phyloP scores from a whole-genome alignment of 2,329 filamentous ascomycete genomes.

The Cadophora gregata region DNA sequence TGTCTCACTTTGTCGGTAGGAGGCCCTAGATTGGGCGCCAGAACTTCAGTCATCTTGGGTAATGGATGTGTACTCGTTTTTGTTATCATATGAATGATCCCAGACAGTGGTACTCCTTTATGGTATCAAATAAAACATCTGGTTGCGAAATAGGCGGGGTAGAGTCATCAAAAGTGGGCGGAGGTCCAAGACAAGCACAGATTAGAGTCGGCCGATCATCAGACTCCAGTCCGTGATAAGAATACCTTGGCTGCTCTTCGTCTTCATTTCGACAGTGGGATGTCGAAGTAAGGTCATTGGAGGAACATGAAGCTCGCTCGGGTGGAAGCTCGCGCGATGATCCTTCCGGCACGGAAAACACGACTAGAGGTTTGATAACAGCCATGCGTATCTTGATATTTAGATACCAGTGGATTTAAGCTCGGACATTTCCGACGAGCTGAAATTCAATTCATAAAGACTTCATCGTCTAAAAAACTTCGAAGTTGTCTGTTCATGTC shows the following conservation, averaged over 20 bases:
- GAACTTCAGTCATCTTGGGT: slow-evolving; percentile 7
- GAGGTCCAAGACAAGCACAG: not conserved
- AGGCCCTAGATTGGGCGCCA: not conserved
- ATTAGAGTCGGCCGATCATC: not conserved
- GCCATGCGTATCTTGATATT: not conserved
- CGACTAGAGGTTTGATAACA: not conserved
- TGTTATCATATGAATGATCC: not conserved
- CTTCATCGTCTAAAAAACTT: not conserved
- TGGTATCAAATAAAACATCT: not conserved
- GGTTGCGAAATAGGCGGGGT: not conserved
- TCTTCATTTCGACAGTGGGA: not conserved
- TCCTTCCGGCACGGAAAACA: not conserved
- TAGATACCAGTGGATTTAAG: not conserved
- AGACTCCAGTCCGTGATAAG: not conserved
- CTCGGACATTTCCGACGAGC: not conserved
- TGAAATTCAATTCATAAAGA: not conserved
- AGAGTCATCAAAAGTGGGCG: not conserved
- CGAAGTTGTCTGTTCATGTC: not conserved
- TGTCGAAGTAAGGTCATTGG: not conserved
- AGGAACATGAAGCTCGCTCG: not conserved
- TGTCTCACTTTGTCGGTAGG: not conserved
- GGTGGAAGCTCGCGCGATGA: not conserved
- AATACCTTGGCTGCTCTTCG: not conserved
- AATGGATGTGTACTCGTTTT: not conserved
- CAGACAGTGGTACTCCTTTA: not conserved